Base-by-base conservation (phyloP, 2,329 filamentous ascomycete genomes). In the Bimuria novae-zelandiae region DNA sequence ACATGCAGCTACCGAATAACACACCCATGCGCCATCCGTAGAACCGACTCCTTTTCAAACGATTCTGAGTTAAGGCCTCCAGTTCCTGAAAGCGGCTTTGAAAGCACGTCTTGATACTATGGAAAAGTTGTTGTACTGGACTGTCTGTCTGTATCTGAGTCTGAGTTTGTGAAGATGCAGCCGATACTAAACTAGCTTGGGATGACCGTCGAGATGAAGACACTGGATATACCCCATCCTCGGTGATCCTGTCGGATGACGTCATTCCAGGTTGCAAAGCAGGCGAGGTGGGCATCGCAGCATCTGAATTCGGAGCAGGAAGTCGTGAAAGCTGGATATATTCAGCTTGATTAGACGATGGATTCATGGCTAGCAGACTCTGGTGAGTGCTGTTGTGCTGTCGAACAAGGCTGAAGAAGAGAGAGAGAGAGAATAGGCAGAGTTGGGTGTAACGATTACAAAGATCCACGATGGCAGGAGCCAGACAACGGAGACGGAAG, bases 21-120 rank as follows among this genome's bases (percentile, higher is more conserved):
- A 63, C 47, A 10, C 63, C 63, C 61, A 60, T 63, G 2, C 54
- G 58, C 62, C 62, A 66, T 11, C 62, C 61, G 19, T 57, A 27
- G 16, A 56, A 64, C 23, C 54, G 48, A 30, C 59, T 60, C 32
- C 35, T 23, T 32, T 30, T 17, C 2, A 57, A n/a, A n/a, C 49
- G 44, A 19, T 60, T 82, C 12, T 40, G 36, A 23, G 17, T 17
- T 14, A 3, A 12, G n/a, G 36, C 14, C n/a, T 40, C 36, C 12
- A 40, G n/a, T 4, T 17, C 19, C 36, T 40, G 36, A 23, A 40
- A 40, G 17, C 14, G 19, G 36, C 21, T 40, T 23, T 6, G 11
- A 17, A 40, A 7, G 7, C n/a, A 17, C 4, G 12, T 4, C 7
- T 40, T 21, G 4, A 17, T 40, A n/a, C 30, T 12, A 33, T 12